phyloP scores from a whole-genome alignment of 495 filamentous ascomycete genomes.

The Penicillium ochrochloron region DNA sequence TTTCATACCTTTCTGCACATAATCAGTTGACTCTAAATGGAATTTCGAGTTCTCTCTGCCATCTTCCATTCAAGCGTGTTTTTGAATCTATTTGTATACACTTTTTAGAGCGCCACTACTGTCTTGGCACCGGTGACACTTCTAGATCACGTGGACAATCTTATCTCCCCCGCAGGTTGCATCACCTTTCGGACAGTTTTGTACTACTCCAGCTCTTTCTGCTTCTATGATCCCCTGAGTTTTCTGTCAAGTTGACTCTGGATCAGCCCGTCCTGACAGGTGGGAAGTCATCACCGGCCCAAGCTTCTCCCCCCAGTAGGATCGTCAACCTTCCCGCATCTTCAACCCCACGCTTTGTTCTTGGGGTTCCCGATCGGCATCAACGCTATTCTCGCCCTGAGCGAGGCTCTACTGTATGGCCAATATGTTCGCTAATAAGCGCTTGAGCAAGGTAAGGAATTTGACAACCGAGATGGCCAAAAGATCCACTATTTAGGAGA shows the following conservation, averaged over 20 bases:
- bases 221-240: neutral
- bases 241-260: neutral
- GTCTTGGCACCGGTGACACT: neutral
- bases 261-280: neutral
- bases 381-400: neutral
- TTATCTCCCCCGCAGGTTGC: conserved; percentile 26
- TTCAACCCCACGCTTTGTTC: neutral
- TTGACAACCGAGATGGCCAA: neutral
- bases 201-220: conserved; percentile 3
- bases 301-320: neutral
- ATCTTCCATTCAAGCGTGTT: neutral
- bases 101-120: neutral
- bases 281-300: neutral
- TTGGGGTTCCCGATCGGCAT: neutral
- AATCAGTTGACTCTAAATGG: conserved; percentile 7
- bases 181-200: conserved; percentile 4
- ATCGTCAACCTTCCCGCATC: neutral
- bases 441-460: conserved; percentile 51
- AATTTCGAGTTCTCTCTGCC: neutral
- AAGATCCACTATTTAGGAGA: too few relatives aligned
- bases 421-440: conserved; percentile 52
- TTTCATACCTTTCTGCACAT: conserved; percentile 25
- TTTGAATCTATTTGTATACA: neutral
- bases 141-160: conserved; percentile 21
- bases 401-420: neutral